These are phyloP conservation scores for Saturnispora serradocipensis DNA, from an alignment of 805 yeast species.

Conservation along the genomic window DNA sequence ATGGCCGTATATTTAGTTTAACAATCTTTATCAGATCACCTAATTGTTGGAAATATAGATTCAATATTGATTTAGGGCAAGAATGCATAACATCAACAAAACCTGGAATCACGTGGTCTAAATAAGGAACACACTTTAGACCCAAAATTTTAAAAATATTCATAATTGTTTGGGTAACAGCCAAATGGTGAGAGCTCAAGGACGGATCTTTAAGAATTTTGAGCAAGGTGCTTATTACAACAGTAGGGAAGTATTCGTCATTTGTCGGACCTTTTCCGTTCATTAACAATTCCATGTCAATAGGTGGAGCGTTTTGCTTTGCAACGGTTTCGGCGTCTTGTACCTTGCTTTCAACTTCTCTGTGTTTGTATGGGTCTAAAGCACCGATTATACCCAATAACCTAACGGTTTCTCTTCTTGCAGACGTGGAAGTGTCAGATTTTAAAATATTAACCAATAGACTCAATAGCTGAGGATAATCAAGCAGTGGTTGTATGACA, in stretches of 20 bases:
- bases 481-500: slow-evolving; percentile 86
- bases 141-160: slow-evolving; percentile 86
- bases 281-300: slow-evolving; percentile 84
- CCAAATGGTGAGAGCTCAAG: slow-evolving; percentile 75
- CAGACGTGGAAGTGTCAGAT: slow-evolving; percentile 63
- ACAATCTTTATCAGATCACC: slow-evolving; percentile 73
- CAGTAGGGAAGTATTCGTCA: slow-evolving; percentile 93
- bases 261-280: slow-evolving; percentile 88
- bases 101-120: slow-evolving; percentile 83
- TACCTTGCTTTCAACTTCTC: slow-evolving; percentile 68
- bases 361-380: slow-evolving; percentile 88
- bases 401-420: slow-evolving; percentile 82
- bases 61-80: slow-evolving; percentile 70
- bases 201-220: slow-evolving; percentile 81
- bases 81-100: slow-evolving; percentile 75
- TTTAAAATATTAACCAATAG: slow-evolving; percentile 73
- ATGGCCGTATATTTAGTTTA: slow-evolving; percentile 83
- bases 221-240: slow-evolving; percentile 78
- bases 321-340: slow-evolving; percentile 32
- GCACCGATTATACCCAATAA: slow-evolving; percentile 93
- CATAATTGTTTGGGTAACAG: slow-evolving; percentile 90
- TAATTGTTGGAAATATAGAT: slow-evolving; percentile 82
- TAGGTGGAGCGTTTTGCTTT: slow-evolving; percentile 81
- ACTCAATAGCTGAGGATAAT: slow-evolving; percentile 82
- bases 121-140: slow-evolving; percentile 77